Percentiles rank a stretch among this genome's conserved stretches.
Evolutionary conservation across 805 yeast species (phyloP).

Genomic region (Ogataea zsoltii): DNA sequence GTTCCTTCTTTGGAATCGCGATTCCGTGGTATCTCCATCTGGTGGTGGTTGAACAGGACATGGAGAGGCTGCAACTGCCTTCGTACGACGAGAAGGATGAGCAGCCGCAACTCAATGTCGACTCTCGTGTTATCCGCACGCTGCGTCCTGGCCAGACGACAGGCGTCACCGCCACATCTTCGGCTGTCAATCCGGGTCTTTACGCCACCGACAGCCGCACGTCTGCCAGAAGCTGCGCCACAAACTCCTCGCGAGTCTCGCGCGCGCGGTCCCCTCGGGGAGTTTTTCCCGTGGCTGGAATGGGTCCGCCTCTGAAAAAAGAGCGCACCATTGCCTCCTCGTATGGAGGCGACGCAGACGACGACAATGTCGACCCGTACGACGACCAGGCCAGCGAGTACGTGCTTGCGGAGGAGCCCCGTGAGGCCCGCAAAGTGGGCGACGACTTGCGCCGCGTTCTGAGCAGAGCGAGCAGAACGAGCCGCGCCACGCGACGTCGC

Average conservation of each 20-base stretch:
- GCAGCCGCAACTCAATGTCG: slow-evolving; percentile 75
- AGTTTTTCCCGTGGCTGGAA: slow-evolving; percentile 77
- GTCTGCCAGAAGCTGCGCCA: not conserved
- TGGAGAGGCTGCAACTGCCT: slow-evolving; percentile 61
- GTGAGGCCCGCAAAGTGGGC: slow-evolving; percentile 24
- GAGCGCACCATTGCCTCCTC: slow-evolving; percentile 60
- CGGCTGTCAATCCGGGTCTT: not conserved
- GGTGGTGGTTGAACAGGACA: slow-evolving; percentile 71
- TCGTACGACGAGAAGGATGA: slow-evolving; percentile 72
- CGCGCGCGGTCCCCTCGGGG: slow-evolving; percentile 61
- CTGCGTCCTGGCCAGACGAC: not conserved
- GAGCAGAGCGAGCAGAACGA: slow-evolving; percentile 27
- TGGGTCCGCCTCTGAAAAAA: slow-evolving; percentile 63
- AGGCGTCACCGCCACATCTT: slow-evolving; percentile 1
- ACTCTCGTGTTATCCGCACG: slow-evolving; percentile 72
- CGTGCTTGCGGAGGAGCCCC: slow-evolving; percentile 31
- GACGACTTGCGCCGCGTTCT: slow-evolving; percentile 27
- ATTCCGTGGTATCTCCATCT: slow-evolving; percentile 76
- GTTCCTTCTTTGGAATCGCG: slow-evolving; percentile 59
- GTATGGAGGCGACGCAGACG: slow-evolving; percentile 13
- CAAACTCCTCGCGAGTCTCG: slow-evolving; percentile 2
- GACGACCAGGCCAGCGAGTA: slow-evolving; percentile 13
- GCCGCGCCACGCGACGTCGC: slow-evolving; percentile 12
- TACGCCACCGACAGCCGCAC: not conserved
- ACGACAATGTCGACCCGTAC: slow-evolving; percentile 1